Percentiles rank a stretch among this genome's conserved stretches.
These are phyloP conservation scores for Coprinopsis strossmayeri DNA, from an alignment of 768 basidiomycete genomes.

Conservation along the genomic window DNA sequence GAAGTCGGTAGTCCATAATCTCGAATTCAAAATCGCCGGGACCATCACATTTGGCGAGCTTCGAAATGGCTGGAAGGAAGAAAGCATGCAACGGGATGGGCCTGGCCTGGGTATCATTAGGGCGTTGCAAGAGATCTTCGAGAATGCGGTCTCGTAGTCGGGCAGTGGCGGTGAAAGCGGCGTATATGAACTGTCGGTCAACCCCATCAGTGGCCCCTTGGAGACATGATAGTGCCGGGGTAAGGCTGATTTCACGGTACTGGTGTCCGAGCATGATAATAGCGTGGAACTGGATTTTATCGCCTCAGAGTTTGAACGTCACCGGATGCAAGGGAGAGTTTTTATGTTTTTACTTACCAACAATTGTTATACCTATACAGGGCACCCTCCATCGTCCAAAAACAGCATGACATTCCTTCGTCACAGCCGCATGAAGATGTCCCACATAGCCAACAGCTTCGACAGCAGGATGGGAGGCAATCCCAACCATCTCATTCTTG, in stretches of 20 bases:
- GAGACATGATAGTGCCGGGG: conserved; percentile 16
- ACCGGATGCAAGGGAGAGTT: conserved; percentile 10
- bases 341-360: conserved; percentile 16
- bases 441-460: conserved; percentile 8
- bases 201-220: conserved; percentile 10
- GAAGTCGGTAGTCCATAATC: not conserved
- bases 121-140: conserved; percentile 1
- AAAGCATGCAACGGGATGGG: conserved; percentile 10
- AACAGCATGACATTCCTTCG: not conserved
- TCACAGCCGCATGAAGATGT: conserved; percentile 1
- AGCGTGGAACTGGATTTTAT: conserved; percentile 16
- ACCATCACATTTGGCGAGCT: conserved; percentile 9
- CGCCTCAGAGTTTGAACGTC: conserved; percentile 12
- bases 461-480: conserved; percentile 8
- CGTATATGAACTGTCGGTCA: not conserved
- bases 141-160: conserved; percentile 14
- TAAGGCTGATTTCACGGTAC: conserved; percentile 16
- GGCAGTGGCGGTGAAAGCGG: conserved; percentile 15
- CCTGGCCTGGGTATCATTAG: conserved; percentile 7
- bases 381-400: conserved; percentile 13
- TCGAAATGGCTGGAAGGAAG: conserved; percentile 10
- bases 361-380: conserved; percentile 14
- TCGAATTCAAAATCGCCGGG: conserved; percentile 6
- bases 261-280: conserved; percentile 14
- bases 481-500: conserved; percentile 11